Evolutionary conservation across 805 yeast species (phyloP).

Genomic region (Jamesozyma piceae): DNA sequence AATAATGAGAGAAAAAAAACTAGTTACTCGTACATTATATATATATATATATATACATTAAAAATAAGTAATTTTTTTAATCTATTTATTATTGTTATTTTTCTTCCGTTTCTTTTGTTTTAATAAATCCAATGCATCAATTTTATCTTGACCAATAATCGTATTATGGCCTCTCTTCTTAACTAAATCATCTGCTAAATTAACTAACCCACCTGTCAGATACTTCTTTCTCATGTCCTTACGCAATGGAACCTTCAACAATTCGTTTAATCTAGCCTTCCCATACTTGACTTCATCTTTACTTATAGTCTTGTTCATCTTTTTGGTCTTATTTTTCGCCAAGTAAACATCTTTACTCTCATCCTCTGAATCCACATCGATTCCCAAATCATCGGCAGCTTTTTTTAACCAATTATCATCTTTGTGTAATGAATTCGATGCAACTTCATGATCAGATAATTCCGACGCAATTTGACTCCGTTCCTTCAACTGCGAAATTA

Average conservation of each 20-base stretch:
- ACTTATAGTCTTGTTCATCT: constrained; percentile 42
- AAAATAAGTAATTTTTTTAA: too few relatives aligned
- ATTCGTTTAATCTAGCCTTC: constrained; percentile 43
- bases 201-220: constrained; percentile 67
- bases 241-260: constrained; percentile 47
- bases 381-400: constrained; percentile 89
- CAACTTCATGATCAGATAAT: constrained; percentile 63
- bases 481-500: constrained; percentile 59
- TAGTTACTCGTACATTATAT: background rate
- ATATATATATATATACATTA: too few relatives aligned
- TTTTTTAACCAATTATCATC: constrained; percentile 76
- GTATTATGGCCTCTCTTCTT: constrained; percentile 56
- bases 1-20: background rate
- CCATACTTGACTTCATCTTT: constrained; percentile 40
- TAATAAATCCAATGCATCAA: constrained; percentile 59
- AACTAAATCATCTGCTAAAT: constrained; percentile 68
- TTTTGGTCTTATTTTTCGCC: constrained; percentile 51
- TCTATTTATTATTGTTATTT: constrained; percentile 1
- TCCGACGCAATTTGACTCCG: constrained; percentile 62
- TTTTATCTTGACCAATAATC: constrained; percentile 60
- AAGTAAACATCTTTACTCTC: constrained; percentile 45
- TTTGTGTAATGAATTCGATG: constrained; percentile 49
- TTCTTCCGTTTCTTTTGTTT: constrained; percentile 25
- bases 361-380: constrained; percentile 58
- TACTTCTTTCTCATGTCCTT: constrained; percentile 61